Evolutionary conservation across 2,329 filamentous ascomycete species (phyloP).

Genomic region (Aureobasidium zeae): DNA sequence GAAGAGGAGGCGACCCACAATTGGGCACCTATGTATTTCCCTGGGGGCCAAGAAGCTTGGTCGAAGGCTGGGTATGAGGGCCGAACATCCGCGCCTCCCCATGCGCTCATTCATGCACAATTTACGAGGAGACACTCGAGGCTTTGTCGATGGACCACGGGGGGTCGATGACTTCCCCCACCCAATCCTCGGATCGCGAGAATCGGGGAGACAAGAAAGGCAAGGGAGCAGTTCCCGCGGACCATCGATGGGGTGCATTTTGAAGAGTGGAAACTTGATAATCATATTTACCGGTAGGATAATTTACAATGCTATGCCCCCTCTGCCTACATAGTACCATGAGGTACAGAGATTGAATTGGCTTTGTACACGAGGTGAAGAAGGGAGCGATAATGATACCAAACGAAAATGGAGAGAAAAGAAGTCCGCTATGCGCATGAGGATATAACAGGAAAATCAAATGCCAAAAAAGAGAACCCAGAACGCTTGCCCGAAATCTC

Average conservation of each 20-base stretch:
- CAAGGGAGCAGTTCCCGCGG: too few species aligned
- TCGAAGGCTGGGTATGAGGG: background rate
- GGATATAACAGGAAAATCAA: background rate
- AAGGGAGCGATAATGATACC: conserved; percentile 3
- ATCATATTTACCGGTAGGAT: too few species aligned
- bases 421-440: conserved; percentile 15
- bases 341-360: too few species aligned
- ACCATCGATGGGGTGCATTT: background rate
- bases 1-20: background rate
- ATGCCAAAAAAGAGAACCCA: background rate
- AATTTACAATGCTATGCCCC: too few species aligned
- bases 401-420: too few species aligned
- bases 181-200: too few species aligned
- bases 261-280: background rate
- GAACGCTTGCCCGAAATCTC: background rate
- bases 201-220: too few species aligned
- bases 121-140: too few species aligned
- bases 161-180: too few species aligned
- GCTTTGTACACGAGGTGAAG: background rate
- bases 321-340: too few species aligned
- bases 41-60: background rate
- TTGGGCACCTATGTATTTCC: background rate
- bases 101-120: background rate
- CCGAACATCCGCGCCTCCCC: conserved; percentile 1
- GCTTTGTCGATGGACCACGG: too few species aligned